Evolutionary conservation across 306 rosid species (phyloP).

Genomic region (Corylus heterophylla): DNA sequence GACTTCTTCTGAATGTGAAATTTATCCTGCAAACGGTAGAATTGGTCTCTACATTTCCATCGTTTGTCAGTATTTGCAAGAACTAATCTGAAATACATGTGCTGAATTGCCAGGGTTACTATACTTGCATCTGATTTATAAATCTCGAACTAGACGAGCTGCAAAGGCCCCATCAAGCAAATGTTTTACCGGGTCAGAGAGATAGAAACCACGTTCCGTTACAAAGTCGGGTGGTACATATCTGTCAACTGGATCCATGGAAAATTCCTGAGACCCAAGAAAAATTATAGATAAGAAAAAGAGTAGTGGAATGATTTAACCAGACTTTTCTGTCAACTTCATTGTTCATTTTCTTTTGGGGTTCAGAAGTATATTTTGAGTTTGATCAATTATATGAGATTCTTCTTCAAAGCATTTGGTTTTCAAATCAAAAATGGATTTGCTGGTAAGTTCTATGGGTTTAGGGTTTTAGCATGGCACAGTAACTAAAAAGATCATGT

Average conservation of each 20-base stretch:
- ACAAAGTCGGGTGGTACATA: slow-evolving; percentile 66
- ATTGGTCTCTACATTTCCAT: not conserved
- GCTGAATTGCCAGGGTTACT: slow-evolving; percentile 1
- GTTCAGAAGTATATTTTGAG: not conserved
- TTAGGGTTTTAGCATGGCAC: no score
- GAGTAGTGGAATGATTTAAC: not conserved
- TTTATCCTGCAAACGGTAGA: not conserved
- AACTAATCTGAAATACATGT: not conserved
- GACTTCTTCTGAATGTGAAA: not conserved
- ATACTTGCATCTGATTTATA: slow-evolving; percentile 26
- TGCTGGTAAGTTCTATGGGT: not conserved
- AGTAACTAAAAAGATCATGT: not conserved
- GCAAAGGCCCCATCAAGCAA: slow-evolving; percentile 80
- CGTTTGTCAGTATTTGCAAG: not conserved
- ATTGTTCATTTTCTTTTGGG: not conserved
- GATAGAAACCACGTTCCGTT: slow-evolving; percentile 63
- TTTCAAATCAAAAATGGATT: slow-evolving; percentile 3
- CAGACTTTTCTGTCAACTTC: not conserved
- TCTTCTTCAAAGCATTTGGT: not conserved
- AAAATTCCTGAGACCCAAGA: slow-evolving; percentile 60
- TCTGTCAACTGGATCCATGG: slow-evolving; percentile 51
- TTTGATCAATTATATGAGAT: not conserved
- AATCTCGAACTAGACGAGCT: slow-evolving; percentile 59
- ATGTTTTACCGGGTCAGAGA: slow-evolving; percentile 74
- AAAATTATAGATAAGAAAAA: slow-evolving; percentile 29